Evolutionary conservation across 768 basidiomycete species (phyloP).

Genomic region (Plicaturopsis crispa): DNA sequence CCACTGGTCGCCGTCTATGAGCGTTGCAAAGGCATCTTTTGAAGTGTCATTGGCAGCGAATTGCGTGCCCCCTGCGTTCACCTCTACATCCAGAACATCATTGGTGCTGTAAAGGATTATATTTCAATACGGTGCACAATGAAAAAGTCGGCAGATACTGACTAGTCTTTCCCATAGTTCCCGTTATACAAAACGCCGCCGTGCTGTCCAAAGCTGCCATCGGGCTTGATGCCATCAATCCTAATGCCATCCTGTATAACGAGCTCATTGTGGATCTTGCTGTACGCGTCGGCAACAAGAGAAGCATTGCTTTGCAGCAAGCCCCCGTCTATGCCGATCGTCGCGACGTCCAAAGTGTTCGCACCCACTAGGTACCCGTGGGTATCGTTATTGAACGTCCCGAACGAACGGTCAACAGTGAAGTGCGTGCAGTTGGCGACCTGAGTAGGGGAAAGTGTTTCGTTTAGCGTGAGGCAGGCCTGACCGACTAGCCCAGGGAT

Average conservation of each 20-base stretch:
- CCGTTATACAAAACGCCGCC: slow-evolving; percentile 10
- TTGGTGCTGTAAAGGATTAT: slow-evolving; percentile 55
- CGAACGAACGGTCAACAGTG: too few species aligned
- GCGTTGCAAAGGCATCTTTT: slow-evolving; percentile 41
- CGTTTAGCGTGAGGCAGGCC: slow-evolving; percentile 46
- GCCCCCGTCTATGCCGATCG: slow-evolving; percentile 48
- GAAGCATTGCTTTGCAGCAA: slow-evolving; percentile 28
- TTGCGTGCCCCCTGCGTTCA: slow-evolving; percentile 50
- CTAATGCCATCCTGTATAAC: slow-evolving; percentile 35
- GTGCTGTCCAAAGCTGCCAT: slow-evolving; percentile 38
- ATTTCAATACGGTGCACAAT: too few species aligned
- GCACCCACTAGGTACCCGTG: slow-evolving; percentile 53
- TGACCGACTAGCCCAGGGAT: slow-evolving; percentile 52
- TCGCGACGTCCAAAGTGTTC: slow-evolving; percentile 58
- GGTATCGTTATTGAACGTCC: too few species aligned
- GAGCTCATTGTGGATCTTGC: slow-evolving; percentile 44
- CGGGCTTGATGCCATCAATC: slow-evolving; percentile 55
- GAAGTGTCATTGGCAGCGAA: slow-evolving; percentile 39
- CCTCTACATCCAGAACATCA: slow-evolving; percentile 54
- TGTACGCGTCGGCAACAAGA: slow-evolving; percentile 41
- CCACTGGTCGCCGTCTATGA: slow-evolving; percentile 58
- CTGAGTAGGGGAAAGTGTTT: slow-evolving; percentile 34
- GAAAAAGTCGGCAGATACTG: slow-evolving; percentile 7
- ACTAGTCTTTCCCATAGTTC: slow-evolving; percentile 26
- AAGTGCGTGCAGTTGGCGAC: slow-evolving; percentile 40